Percentiles rank a stretch among this genome's conserved stretches.
phyloP scores from a whole-genome alignment of 805 yeast species.

The Starmera caribaea region DNA sequence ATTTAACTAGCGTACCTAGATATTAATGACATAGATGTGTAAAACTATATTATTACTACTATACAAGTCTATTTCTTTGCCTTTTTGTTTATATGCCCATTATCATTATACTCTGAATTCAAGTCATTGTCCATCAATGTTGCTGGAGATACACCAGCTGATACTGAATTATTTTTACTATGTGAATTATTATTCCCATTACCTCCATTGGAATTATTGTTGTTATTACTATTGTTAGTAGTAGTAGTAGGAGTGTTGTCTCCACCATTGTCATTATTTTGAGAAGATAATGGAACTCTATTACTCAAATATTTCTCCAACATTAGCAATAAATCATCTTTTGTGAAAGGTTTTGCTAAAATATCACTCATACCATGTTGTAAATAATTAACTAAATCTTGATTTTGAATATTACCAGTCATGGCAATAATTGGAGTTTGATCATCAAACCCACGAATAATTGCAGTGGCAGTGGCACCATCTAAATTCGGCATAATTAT shows the following conservation, averaged over 20 bases:
- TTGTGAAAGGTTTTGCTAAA: slow-evolving; percentile 88
- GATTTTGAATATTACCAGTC: slow-evolving; percentile 84
- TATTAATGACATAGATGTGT: too few relatives aligned
- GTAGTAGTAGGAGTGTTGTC: slow-evolving; percentile 1
- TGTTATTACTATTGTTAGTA: too few relatives aligned
- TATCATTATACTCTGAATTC: too few relatives aligned
- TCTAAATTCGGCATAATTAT: slow-evolving; percentile 84
- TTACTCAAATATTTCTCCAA: slow-evolving; percentile 62
- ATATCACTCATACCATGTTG: slow-evolving; percentile 91
- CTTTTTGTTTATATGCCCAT: too few relatives aligned
- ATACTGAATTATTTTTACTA: background rate
- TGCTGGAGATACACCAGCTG: background rate
- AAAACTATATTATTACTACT: too few relatives aligned
- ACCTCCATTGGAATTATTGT: background rate
- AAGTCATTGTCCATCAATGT: too few relatives aligned
- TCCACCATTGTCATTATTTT: background rate
- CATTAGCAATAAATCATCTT: slow-evolving; percentile 71
- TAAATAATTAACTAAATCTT: slow-evolving; percentile 69
- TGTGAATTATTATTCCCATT: background rate
- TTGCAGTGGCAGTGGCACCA: slow-evolving; percentile 85
- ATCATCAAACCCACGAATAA: slow-evolving; percentile 76
- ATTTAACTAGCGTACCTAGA: too few relatives aligned
- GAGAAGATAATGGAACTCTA: slow-evolving; percentile 25
- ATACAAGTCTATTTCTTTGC: too few relatives aligned
- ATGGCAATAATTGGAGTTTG: slow-evolving; percentile 87